Conservation (phyloP, 164 flowering plant species). For the Nymphaea thermarum region DNA sequence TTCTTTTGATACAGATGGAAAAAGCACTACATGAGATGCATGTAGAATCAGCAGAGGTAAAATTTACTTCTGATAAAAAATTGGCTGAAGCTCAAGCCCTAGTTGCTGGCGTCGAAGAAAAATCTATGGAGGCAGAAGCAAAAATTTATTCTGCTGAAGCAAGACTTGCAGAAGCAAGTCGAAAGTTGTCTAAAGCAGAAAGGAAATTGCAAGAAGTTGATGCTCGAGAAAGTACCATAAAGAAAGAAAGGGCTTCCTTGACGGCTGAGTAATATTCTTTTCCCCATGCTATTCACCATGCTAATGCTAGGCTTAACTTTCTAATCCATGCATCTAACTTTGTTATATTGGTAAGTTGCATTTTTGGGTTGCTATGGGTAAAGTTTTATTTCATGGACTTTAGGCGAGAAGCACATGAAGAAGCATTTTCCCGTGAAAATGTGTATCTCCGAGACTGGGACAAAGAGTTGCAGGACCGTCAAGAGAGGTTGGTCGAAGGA, state of each 20-base stretch:
- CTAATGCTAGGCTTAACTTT: too few species aligned
- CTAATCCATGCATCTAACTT: too few species aligned
- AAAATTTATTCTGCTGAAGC: constrained; percentile 68
- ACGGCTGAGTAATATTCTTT: constrained; percentile 46
- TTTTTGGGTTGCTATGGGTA: background rate
- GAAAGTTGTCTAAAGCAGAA: constrained; percentile 60
- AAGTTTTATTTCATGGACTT: constrained; percentile 2
- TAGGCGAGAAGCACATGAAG: constrained; percentile 69
- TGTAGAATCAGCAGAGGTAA: constrained; percentile 42
- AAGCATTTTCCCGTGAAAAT: constrained; percentile 37
- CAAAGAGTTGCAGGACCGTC: constrained; percentile 54
- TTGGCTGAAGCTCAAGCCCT: constrained; percentile 52
- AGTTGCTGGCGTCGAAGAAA: constrained; percentile 38
- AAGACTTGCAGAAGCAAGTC: constrained; percentile 72
- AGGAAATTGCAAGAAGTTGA: constrained; percentile 67
- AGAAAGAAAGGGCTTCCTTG: constrained; percentile 50
- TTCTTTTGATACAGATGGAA: constrained; percentile 56
- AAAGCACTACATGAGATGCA: constrained; percentile 58
- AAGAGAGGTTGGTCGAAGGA: constrained; percentile 47
- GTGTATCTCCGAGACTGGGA: constrained; percentile 80
- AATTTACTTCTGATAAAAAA: constrained; percentile 39
- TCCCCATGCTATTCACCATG: too few species aligned
- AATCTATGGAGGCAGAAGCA: constrained; percentile 52
- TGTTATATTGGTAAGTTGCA: too few species aligned
- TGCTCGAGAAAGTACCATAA: constrained; percentile 55